Percentiles rank a stretch among this genome's conserved stretches.
phyloP scores from a whole-genome alignment of 202 grass and related monocot genomes.

The Panicum virgatum region DNA sequence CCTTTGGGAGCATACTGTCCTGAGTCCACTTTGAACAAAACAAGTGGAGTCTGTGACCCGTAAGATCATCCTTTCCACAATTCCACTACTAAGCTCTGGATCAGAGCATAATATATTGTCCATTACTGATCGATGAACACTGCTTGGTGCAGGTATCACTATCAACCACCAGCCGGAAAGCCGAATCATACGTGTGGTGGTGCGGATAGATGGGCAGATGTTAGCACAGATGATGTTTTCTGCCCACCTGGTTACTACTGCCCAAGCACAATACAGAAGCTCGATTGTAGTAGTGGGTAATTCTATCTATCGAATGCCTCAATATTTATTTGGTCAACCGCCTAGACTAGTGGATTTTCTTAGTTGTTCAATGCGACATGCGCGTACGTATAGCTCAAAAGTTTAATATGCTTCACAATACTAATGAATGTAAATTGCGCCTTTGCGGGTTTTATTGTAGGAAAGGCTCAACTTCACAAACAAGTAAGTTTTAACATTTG shows the following conservation, averaged over 20 bases:
- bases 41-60: constrained; percentile 84
- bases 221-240: constrained; percentile 69
- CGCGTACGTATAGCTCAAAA: neutral
- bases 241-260: constrained; percentile 87
- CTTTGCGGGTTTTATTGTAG: constrained; percentile 81
- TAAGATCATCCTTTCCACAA: constrained; percentile 49
- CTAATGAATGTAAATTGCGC: constrained; percentile 14
- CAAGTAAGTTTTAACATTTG: constrained; percentile 62
- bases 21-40: constrained; percentile 62
- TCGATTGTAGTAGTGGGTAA: constrained; percentile 96
- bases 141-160: constrained; percentile 68
- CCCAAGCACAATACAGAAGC: constrained; percentile 74
- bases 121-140: neutral
- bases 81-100: neutral
- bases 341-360: neutral
- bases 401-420: neutral
- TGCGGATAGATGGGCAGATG: constrained; percentile 83
- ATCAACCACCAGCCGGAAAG: constrained; percentile 71
- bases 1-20: constrained; percentile 88
- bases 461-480: constrained; percentile 66
- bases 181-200: constrained; percentile 80
- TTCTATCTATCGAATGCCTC: constrained; percentile 53
- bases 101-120: neutral
- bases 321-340: constrained; percentile 1
- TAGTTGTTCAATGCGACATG: neutral